phyloP scores from a whole-genome alignment of 2,329 filamentous ascomycete species.

The Penicillium sp. region DNA sequence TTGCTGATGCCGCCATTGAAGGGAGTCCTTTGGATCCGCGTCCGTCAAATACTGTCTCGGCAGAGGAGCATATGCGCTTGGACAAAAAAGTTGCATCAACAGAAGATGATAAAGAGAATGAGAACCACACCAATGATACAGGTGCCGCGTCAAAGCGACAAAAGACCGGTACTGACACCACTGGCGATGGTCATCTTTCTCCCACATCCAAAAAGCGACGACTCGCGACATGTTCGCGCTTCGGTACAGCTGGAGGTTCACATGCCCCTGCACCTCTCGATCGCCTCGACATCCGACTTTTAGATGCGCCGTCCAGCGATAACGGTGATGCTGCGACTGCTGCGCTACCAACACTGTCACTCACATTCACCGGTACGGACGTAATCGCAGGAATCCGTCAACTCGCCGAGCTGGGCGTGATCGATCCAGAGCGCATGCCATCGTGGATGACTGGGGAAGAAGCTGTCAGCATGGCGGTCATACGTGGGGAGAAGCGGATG shows the following conservation, averaged over 20 bases:
- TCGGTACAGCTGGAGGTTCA: conserved; percentile 62
- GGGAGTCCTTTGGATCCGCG: conserved; percentile 56
- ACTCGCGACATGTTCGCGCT: conserved; percentile 67
- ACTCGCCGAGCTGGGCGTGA: conserved; percentile 71
- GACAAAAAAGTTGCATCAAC: background rate
- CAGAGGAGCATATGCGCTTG: conserved; percentile 35
- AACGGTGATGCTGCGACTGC: conserved; percentile 16
- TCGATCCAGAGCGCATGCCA: conserved; percentile 79
- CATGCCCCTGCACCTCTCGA: conserved; percentile 45
- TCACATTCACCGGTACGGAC: conserved; percentile 75
- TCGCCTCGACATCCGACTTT: conserved; percentile 54
- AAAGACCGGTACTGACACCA: conserved; percentile 3
- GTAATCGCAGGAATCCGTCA: conserved; percentile 80
- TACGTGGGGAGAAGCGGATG: conserved; percentile 60
- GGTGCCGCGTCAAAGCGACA: conserved; percentile 15
- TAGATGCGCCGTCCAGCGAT: conserved; percentile 43
- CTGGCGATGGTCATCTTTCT: conserved; percentile 10
- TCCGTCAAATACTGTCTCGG: conserved; percentile 39
- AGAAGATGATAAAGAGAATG: conserved; percentile 26
- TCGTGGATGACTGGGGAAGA: conserved; percentile 92
- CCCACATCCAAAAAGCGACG: conserved; percentile 61
- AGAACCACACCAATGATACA: background rate
- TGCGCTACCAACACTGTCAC: conserved; percentile 36
- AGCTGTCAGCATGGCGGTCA: conserved; percentile 72
- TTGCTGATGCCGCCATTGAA: conserved; percentile 65